A percentile compares a stretch with the other conserved stretches of the same genome.
These are phyloP conservation scores for Alternaria arbusti DNA, from an alignment of 2,329 filamentous ascomycete species.

Conservation along the genomic window DNA sequence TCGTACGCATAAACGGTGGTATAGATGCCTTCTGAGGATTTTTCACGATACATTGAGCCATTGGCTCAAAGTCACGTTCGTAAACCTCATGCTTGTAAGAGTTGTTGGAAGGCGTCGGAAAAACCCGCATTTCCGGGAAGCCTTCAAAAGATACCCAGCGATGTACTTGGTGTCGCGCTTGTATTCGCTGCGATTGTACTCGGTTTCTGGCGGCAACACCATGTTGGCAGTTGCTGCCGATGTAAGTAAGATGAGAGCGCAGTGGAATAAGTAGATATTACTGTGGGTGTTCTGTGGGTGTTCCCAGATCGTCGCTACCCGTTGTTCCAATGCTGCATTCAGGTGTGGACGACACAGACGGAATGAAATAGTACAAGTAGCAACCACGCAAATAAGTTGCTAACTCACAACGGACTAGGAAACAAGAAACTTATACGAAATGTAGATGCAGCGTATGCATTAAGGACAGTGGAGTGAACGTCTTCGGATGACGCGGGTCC, in stretches of 20 bases:
- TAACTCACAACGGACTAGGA: too few species aligned
- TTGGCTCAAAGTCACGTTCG: background rate
- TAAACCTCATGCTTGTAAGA: background rate
- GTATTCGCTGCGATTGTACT: background rate
- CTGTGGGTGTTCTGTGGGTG: background rate
- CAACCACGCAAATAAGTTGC: too few species aligned
- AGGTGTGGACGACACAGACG: too few species aligned
- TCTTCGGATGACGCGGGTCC: background rate
- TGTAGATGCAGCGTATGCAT: background rate
- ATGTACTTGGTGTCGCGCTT: background rate
- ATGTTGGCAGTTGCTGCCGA: background rate
- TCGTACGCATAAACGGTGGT: background rate
- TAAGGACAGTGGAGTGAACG: background rate
- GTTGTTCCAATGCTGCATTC: too few species aligned
- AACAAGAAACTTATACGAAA: background rate
- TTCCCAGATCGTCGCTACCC: too few species aligned
- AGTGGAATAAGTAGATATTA: background rate
- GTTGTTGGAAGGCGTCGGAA: background rate
- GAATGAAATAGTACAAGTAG: too few species aligned
- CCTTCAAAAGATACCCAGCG: background rate
- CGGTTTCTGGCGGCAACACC: background rate
- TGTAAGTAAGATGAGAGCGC: background rate
- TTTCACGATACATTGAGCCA: background rate
- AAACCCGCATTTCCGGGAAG: background rate
- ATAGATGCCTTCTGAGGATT: background rate